phyloP scores from a whole-genome alignment of 148 eudicot species.

The Agrostemma githago region DNA sequence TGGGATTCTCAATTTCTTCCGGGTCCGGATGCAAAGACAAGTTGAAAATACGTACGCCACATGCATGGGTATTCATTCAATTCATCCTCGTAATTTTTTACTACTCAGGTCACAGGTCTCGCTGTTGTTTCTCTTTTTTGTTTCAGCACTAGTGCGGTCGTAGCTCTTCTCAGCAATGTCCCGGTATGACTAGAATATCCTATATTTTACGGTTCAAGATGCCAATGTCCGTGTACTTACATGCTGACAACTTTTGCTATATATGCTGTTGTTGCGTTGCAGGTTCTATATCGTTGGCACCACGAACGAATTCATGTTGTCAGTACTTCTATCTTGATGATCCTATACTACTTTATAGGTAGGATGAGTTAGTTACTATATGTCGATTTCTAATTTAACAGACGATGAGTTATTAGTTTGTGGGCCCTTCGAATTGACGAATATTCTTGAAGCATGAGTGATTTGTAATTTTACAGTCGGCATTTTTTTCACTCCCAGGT shows the following conservation, averaged over 20 bases:
- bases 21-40: neutral
- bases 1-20: neutral
- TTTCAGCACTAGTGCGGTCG: constrained; percentile 69
- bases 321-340: constrained; percentile 48
- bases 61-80: neutral
- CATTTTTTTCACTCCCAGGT: constrained; percentile 37
- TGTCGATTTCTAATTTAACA: neutral
- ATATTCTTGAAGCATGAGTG: neutral
- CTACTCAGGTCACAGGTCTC: constrained; percentile 76
- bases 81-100: constrained; percentile 10
- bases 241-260: neutral
- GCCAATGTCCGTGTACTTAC: neutral
- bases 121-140: constrained; percentile 69
- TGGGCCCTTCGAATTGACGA: neutral
- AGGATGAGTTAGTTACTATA: constrained; percentile 11
- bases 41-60: neutral
- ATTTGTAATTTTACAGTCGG: neutral
- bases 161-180: constrained; percentile 67
- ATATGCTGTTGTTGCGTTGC: constrained; percentile 35
- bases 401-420: neutral
- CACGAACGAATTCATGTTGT: constrained; percentile 31
- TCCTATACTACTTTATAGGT: constrained; percentile 80
- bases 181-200: constrained; percentile 48
- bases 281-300: constrained; percentile 77
- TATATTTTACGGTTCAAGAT: neutral